Evolutionary conservation across 116 monocot genomes (phyloP).

Genomic region (Dioscorea cayenensis): DNA sequence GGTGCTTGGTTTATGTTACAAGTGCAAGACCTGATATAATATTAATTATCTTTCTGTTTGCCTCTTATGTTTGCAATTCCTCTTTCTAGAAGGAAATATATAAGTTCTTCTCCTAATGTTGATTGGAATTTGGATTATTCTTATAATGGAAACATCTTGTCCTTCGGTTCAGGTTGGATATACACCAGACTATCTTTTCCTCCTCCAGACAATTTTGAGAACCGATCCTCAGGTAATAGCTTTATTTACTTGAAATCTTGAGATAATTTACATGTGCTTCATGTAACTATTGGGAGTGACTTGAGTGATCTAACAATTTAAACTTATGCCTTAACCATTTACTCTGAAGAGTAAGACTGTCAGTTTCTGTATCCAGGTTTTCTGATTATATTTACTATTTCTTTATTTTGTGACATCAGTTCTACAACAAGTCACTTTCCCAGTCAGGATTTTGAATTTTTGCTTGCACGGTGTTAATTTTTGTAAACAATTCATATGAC

Average conservation of each 20-base stretch:
- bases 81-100: neutral
- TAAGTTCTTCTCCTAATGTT: neutral
- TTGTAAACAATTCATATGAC: conserved; percentile 15
- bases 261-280: neutral
- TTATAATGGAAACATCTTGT: neutral
- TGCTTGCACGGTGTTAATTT: neutral
- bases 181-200: conserved; percentile 97
- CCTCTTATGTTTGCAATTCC: neutral
- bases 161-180: conserved; percentile 82
- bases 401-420: neutral
- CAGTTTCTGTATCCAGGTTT: neutral
- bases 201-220: conserved; percentile 91
- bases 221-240: conserved; percentile 72
- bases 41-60: neutral
- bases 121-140: neutral
- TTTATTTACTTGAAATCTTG: neutral
- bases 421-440: neutral
- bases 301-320: no score
- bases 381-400: neutral
- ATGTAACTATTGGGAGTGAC: neutral
- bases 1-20: conserved; percentile 23
- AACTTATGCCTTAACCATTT: no score
- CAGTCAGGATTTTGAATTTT: no score
- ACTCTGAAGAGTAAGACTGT: no score
- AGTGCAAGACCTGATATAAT: neutral